Conservation (phyloP, 257 asterid species). For the Handroanthus guayacan region DNA sequence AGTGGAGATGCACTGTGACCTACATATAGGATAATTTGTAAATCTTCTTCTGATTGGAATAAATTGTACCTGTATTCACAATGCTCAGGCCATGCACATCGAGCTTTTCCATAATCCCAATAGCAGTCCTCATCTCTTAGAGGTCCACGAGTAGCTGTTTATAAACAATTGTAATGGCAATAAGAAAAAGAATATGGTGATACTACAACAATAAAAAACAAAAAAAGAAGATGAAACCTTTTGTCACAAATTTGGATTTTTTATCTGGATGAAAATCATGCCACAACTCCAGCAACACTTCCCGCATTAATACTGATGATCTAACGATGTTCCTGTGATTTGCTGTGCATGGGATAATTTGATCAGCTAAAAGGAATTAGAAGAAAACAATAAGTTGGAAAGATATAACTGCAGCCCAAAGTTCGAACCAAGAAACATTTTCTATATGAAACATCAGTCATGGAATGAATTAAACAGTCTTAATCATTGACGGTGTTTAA, state of each 20-base stretch:
- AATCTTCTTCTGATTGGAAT: not conserved
- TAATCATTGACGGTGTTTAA: not conserved
- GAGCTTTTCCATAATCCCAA: constrained; percentile 14
- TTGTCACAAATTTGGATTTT: not conserved
- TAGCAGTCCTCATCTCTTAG: constrained; percentile 6
- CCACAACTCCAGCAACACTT: constrained; percentile 5
- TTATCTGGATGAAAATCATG: constrained; percentile 1
- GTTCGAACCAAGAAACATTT: too few species aligned
- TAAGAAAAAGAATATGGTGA: not conserved
- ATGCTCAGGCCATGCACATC: constrained; percentile 6
- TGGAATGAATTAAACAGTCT: not conserved
- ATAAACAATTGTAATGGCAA: not conserved
- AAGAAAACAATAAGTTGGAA: not conserved
- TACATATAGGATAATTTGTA: not conserved
- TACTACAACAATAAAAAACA: not conserved
- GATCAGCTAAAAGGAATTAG: not conserved
- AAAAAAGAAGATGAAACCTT: not conserved
- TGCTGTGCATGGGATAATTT: not conserved
- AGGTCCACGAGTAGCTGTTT: constrained; percentile 2
- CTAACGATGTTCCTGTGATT: constrained; percentile 5
- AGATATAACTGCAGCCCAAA: not conserved
- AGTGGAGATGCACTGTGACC: not conserved
- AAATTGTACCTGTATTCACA: not conserved
- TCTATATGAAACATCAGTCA: too few species aligned
- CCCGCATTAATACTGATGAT: constrained; percentile 6